Conservation (phyloP, 2,329 filamentous ascomycete genomes). For the Pseudopyrenochaeta lycopersici region DNA sequence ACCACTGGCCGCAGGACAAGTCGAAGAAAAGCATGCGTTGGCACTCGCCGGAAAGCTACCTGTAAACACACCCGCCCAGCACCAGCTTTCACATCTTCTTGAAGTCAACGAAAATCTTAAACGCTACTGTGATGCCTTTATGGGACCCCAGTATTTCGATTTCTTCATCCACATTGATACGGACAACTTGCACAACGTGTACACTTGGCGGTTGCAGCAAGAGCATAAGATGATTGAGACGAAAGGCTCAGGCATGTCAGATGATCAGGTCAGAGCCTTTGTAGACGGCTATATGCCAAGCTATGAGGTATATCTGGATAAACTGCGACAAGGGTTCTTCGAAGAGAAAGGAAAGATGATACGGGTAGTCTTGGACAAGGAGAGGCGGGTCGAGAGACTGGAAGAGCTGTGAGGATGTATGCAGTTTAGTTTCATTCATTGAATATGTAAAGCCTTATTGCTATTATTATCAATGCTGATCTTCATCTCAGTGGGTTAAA, state of each 20-base stretch:
- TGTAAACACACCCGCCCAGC: constrained; percentile 60
- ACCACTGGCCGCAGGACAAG: constrained; percentile 63
- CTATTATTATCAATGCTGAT: background rate
- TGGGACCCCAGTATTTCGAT: constrained; percentile 57
- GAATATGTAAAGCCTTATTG: background rate
- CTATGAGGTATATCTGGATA: constrained; percentile 65
- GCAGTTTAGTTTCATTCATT: background rate
- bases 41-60: constrained; percentile 58
- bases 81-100: constrained; percentile 64
- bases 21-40: constrained; percentile 64
- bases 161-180: constrained; percentile 77
- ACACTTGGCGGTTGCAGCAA: constrained; percentile 84
- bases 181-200: constrained; percentile 77
- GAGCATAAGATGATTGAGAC: constrained; percentile 73
- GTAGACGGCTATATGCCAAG: constrained; percentile 69
- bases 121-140: constrained; percentile 59
- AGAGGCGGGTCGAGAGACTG: constrained; percentile 55
- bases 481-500: no score
- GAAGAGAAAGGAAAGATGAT: constrained; percentile 57
- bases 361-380: constrained; percentile 59
- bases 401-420: constrained; percentile 32
- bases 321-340: constrained; percentile 60
- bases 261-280: constrained; percentile 80
- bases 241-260: constrained; percentile 81
- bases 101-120: constrained; percentile 68